Percentiles rank a stretch among this genome's conserved stretches.
These are phyloP conservation scores for Dipteronia dyeriana DNA, from an alignment of 345 rosid species.

Conservation along the genomic window DNA sequence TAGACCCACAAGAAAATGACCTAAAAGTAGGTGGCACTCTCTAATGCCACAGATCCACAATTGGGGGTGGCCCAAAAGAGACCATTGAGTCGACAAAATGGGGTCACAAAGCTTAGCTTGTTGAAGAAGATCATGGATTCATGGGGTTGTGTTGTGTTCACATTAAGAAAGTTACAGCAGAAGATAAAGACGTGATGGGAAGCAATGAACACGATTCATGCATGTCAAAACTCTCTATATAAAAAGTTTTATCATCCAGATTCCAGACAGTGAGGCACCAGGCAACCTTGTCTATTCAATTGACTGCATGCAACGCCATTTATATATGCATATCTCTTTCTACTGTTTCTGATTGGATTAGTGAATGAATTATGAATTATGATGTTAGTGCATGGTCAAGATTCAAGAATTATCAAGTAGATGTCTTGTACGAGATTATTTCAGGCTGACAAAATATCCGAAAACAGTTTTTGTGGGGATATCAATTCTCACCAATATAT, in stretches of 20 bases:
- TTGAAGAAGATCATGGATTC: background rate
- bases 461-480: too few relatives aligned
- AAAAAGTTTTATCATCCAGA: too few relatives aligned
- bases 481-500: too few relatives aligned
- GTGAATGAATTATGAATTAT: too few relatives aligned
- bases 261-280: background rate
- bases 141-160: background rate
- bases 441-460: too few relatives aligned
- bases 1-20: background rate
- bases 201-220: background rate
- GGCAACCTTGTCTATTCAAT: background rate
- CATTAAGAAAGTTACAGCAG: background rate
- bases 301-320: background rate
- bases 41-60: background rate
- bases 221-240: background rate
- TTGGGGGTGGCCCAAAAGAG: background rate
- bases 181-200: too few relatives aligned
- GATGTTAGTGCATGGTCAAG: too few relatives aligned
- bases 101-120: background rate
- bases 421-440: too few relatives aligned
- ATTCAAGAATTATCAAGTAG: too few relatives aligned
- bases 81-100: background rate
- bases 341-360: too few relatives aligned
- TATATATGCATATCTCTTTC: background rate
- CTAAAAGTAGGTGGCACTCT: background rate